Evolutionary conservation across 257 asterid genomes (phyloP), one percentile per base, ranked within the genome.

Genomic region (Solanum rostratum): DNA sequence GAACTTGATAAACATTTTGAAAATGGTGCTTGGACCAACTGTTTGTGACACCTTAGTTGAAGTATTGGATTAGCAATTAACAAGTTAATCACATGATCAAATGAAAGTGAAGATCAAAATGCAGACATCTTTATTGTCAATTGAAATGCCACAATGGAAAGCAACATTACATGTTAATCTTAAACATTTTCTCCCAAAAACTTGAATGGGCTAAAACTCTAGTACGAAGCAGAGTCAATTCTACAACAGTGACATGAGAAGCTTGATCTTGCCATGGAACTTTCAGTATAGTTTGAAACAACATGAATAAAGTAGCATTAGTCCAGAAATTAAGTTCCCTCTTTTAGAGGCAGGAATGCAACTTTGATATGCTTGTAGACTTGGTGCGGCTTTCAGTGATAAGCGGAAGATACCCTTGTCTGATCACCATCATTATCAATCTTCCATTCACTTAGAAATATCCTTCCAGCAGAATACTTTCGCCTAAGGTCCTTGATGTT

Each of bases 381-480:
- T 29, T 50, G 45, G 50, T 46, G 43, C 82, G 10, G 46, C 82
- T 50, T 59, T 57, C 43, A 15, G 43, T 55, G 24, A 15, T 49
- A 74, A 22, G 5, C 2, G 43, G 16, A 46, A 15, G 5, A 50
- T 78, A 4, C 14, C 27, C 18, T 78, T 78, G 82, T 49, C 16
- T 16, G 63, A 50, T 50, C 63, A 78, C 8, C 18, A 29, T 50
- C 2, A 29, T 27, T 29, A 16, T 29, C 62, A 46, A 81, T 43
- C 27, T 8, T 81, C 24, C 60, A 83, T 68, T 49, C 37, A 68
- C 88, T 90, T 87, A 90, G 71, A 96, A 89, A 87, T 96, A 96
- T 43, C 98, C 98, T 87, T 95, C 97, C 62, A 95, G 86, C 82
- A 96, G 45, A 80, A 93, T 89, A 81, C 92, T 89, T 14, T 88